Percentiles rank a stretch among this genome's conserved stretches.
Evolutionary conservation across 371 early-diverging fungal genomes (phyloP).

Genomic region (Blakeslea trispora): DNA sequence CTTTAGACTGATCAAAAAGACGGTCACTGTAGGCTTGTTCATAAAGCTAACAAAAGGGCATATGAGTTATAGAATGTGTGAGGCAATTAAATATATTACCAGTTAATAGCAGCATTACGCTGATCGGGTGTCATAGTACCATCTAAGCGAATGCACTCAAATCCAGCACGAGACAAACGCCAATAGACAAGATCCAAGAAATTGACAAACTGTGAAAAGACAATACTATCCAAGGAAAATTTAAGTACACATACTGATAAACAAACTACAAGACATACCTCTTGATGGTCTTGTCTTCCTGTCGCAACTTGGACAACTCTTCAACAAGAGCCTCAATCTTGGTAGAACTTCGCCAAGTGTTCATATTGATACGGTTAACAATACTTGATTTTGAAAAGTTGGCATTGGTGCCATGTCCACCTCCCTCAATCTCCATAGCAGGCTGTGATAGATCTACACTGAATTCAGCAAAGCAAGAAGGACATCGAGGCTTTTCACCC

Average conservation of each 20-base stretch:
- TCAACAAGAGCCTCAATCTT: slow-evolving; percentile 94
- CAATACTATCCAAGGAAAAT: slow-evolving; percentile 27
- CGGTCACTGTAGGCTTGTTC: slow-evolving; percentile 80
- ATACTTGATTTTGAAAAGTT: slow-evolving; percentile 74
- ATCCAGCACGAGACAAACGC: slow-evolving; percentile 93
- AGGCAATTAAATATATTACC: too few relatives aligned
- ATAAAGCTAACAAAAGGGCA: too few relatives aligned
- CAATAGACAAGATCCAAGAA: slow-evolving; percentile 94
- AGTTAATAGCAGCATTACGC: slow-evolving; percentile 76
- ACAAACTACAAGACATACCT: too few relatives aligned
- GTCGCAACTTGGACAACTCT: slow-evolving; percentile 78
- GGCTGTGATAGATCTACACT: slow-evolving; percentile 85
- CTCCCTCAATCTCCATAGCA: slow-evolving; percentile 39
- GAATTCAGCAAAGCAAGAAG: slow-evolving; percentile 80
- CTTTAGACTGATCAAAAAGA: slow-evolving; percentile 88
- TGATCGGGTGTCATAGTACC: slow-evolving; percentile 90
- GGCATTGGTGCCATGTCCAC: slow-evolving; percentile 18
- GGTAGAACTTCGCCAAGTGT: slow-evolving; percentile 81
- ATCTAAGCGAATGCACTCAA: slow-evolving; percentile 90
- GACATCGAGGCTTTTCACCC: slow-evolving; percentile 70
- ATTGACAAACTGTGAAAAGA: slow-evolving; percentile 76
- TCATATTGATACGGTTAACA: slow-evolving; percentile 90
- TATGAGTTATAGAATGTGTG: too few relatives aligned
- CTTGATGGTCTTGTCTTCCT: slow-evolving; percentile 82
- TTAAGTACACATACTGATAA: too few relatives aligned